Evolutionary conservation across 345 rosid species (phyloP).

Genomic region (Rhizophora apiculata): DNA sequence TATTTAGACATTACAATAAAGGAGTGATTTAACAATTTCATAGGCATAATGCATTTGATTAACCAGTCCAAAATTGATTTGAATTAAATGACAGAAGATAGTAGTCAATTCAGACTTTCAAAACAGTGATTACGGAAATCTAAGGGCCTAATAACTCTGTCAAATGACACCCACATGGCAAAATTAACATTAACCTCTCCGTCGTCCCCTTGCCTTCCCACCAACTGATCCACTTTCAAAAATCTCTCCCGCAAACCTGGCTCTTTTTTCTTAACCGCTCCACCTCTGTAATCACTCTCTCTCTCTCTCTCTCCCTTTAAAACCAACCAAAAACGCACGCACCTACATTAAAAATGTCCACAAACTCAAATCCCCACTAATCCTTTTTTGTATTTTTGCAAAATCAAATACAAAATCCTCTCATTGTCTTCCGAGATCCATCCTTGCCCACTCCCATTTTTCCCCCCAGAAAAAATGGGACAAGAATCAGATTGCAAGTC

Average conservation of each 20-base stretch:
- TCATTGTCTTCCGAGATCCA: not conserved
- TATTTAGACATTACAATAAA: too few relatives aligned
- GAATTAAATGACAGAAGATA: too few relatives aligned
- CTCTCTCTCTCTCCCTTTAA: conserved; percentile 13
- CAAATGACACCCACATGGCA: conserved; percentile 5
- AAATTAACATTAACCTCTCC: conserved; percentile 22
- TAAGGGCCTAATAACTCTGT: too few relatives aligned
- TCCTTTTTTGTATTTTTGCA: not conserved
- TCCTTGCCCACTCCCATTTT: not conserved
- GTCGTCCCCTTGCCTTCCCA: conserved; percentile 33
- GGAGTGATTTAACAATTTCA: too few relatives aligned
- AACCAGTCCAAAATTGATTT: too few relatives aligned
- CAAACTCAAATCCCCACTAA: not conserved
- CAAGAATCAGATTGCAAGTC: conserved; percentile 44
- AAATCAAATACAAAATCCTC: too few relatives aligned
- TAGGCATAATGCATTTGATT: too few relatives aligned
- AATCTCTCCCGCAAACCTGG: conserved; percentile 49
- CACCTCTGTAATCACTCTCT: conserved; percentile 17
- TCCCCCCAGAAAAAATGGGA: conserved; percentile 21
- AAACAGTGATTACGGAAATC: too few relatives aligned
- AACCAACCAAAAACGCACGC: conserved; percentile 9
- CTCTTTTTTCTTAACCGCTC: conserved; percentile 64
- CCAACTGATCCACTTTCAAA: conserved; percentile 70
- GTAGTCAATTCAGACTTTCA: too few relatives aligned
- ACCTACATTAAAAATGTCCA: not conserved